phyloP scores from a whole-genome alignment of 805 yeast species.

The Clavispora phyllophila region DNA sequence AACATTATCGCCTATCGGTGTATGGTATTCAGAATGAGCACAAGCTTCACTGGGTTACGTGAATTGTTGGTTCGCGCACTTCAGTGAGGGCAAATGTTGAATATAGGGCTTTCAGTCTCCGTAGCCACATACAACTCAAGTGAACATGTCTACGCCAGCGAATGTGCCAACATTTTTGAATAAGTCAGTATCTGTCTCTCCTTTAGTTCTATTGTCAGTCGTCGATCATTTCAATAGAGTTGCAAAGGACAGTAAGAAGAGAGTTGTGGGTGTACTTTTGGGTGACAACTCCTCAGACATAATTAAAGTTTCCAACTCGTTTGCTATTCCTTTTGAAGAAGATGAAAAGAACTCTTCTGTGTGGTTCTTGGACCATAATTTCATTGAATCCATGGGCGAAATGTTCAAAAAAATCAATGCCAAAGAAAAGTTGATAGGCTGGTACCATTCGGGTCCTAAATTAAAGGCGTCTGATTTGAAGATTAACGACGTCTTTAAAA shows the following conservation, averaged over 20 bases:
- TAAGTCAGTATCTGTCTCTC: slow-evolving; percentile 85
- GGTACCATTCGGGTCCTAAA: slow-evolving; percentile 99
- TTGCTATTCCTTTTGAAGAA: slow-evolving; percentile 97
- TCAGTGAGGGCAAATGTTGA: neutral
- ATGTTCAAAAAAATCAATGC: slow-evolving; percentile 98
- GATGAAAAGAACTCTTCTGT: slow-evolving; percentile 87
- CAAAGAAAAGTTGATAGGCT: slow-evolving; percentile 92
- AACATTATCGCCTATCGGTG: slow-evolving; percentile 34
- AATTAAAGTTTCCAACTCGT: slow-evolving; percentile 81
- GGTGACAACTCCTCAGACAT: slow-evolving; percentile 64
- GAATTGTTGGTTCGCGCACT: neutral
- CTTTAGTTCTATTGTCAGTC: slow-evolving; percentile 86
- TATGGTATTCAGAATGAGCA: neutral
- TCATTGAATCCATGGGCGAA: slow-evolving; percentile 91
- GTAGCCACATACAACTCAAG: neutral
- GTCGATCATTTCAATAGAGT: slow-evolving; percentile 94
- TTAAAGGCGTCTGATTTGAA: slow-evolving; percentile 81
- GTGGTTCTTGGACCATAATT: slow-evolving; percentile 97
- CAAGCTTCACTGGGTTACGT: neutral
- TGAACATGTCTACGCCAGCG: slow-evolving; percentile 20
- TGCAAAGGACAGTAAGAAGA: slow-evolving; percentile 61
- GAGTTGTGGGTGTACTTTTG: slow-evolving; percentile 90
- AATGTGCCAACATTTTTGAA: slow-evolving; percentile 35
- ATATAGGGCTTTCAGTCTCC: neutral
- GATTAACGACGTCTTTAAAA: slow-evolving; percentile 83